Evolutionary conservation across 306 rosid species (phyloP).

Genomic region (Psophocarpus tetragonolobus): DNA sequence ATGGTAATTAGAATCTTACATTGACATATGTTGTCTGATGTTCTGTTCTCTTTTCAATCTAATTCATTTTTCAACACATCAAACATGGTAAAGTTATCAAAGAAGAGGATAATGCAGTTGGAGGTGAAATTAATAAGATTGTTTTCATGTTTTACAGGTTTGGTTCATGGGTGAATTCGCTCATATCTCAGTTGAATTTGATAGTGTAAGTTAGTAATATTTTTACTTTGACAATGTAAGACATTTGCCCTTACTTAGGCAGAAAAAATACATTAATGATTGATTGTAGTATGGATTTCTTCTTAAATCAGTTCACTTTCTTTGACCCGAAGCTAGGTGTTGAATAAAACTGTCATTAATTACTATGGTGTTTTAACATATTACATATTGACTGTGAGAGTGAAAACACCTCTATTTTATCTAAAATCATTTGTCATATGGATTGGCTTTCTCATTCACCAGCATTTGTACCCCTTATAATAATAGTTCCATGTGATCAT

Average conservation of each 20-base stretch:
- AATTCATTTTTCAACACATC: constrained; percentile 10
- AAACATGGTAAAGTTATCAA: constrained; percentile 12
- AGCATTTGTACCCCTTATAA: neutral
- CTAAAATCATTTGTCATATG: neutral
- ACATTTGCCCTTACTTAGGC: neutral
- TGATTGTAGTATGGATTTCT: constrained; percentile 4
- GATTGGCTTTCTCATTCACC: neutral
- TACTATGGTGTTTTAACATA: constrained; percentile 5
- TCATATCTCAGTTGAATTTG: constrained; percentile 65
- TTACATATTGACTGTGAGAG: neutral
- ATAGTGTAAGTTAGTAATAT: constrained; percentile 55
- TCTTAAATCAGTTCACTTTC: constrained; percentile 23
- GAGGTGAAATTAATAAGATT: constrained; percentile 26
- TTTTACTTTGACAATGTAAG: constrained; percentile 10
- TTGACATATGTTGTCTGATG: constrained; percentile 3
- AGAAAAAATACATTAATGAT: neutral
- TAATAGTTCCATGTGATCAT: constrained; percentile 12
- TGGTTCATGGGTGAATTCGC: constrained; percentile 88
- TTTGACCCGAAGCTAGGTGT: constrained; percentile 26
- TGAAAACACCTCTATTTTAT: constrained; percentile 2
- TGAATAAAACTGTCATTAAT: neutral
- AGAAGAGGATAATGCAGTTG: neutral
- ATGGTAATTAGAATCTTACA: constrained; percentile 48
- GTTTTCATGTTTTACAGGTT: constrained; percentile 49
- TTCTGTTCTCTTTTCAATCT: constrained; percentile 12